A percentile compares a stretch with the other conserved stretches of the same genome.
phyloP scores from a whole-genome alignment of 2,329 filamentous ascomycete species.

The Berkeleyomyces basicola region DNA sequence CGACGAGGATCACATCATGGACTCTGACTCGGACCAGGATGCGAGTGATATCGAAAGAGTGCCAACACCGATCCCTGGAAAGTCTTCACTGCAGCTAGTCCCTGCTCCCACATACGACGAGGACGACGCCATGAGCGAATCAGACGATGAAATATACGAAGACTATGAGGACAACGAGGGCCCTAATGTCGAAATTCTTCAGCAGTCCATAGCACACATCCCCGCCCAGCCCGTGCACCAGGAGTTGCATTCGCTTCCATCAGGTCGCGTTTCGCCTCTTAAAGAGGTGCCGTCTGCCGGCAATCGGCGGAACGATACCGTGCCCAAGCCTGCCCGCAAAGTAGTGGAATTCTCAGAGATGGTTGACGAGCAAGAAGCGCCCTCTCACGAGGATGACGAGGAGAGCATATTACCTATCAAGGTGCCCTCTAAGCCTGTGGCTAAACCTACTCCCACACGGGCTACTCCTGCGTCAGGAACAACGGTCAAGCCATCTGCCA shows the following conservation, averaged over 20 bases:
- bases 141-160: constrained; percentile 24
- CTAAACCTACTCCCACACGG: neutral
- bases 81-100: constrained; percentile 8
- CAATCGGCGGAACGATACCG: constrained; percentile 24
- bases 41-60: constrained; percentile 16
- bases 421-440: constrained; percentile 2
- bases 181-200: constrained; percentile 29
- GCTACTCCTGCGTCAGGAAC: neutral
- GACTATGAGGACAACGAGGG: constrained; percentile 27
- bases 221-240: neutral
- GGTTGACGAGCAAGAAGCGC: neutral
- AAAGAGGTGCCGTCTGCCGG: constrained; percentile 34
- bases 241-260: constrained; percentile 25
- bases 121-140: constrained; percentile 17
- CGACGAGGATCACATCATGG: neutral
- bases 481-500: neutral
- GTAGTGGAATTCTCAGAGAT: constrained; percentile 4
- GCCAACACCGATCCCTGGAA: neutral
- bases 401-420: constrained; percentile 11
- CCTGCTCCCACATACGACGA: constrained; percentile 10
- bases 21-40: constrained; percentile 22
- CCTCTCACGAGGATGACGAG: constrained; percentile 5
- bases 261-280: constrained; percentile 34
- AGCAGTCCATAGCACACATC: constrained; percentile 25
- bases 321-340: constrained; percentile 15